These are phyloP conservation scores for Eucalyptus marginata DNA, from an alignment of 345 rosid species.

Conservation along the genomic window DNA sequence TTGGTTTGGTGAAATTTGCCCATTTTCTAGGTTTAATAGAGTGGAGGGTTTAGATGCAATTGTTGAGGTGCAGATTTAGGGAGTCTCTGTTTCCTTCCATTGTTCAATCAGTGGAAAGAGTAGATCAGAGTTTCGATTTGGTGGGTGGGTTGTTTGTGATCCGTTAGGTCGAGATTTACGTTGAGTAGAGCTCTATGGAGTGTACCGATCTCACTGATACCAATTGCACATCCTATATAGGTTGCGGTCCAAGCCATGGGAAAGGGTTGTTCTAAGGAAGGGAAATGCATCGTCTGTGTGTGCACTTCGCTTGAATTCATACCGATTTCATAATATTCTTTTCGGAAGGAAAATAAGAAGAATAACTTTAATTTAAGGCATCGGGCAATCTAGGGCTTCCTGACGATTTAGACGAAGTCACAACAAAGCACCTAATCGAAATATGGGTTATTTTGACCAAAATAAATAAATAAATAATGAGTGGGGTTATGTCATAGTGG, in stretches of 20 bases:
- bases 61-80: not conserved
- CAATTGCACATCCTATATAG: not conserved
- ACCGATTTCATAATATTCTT: not conserved
- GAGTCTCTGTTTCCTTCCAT: not conserved
- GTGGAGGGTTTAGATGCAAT: not conserved
- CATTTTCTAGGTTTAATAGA: not conserved
- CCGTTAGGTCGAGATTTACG: not conserved
- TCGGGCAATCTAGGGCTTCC: fast-evolving
- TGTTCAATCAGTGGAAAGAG: not conserved
- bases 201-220: not conserved
- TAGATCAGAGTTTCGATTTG: not conserved
- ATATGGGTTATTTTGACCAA: too few species aligned
- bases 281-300: not conserved
- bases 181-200: not conserved
- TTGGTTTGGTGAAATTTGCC: not conserved
- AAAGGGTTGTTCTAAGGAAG: not conserved
- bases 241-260: not conserved
- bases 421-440: not conserved
- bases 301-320: not conserved
- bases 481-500: not conserved
- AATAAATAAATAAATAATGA: too few species aligned
- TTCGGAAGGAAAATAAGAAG: not conserved
- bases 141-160: not conserved
- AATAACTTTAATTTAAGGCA: fast-evolving
- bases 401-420: fast-evolving